Base-by-base conservation (phyloP, 2,329 filamentous ascomycete species). In the Nemania serpens region DNA sequence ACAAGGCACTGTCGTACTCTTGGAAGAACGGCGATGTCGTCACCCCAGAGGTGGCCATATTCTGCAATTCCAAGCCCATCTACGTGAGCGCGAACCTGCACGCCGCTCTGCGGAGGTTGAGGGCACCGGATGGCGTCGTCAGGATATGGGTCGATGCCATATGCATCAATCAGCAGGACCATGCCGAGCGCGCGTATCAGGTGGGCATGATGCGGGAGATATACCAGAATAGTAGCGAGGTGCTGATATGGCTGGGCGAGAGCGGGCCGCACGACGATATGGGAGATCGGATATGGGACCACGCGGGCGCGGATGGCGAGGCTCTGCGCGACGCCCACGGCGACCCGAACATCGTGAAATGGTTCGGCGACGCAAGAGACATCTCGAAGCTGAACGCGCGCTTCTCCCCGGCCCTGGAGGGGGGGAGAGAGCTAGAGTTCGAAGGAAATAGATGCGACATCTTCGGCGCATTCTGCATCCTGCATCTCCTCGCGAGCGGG, bases 151-250 rank as follows among this genome's bases (percentile, higher is more conserved):
- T 68, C 11, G 66, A 68, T 49, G 55, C 59, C 7, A 55, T 68
- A 33, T 67, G 66, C 59, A 68, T 68, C 59, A 65, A 68, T 33
- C 66, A 68, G 59, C 59, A 62, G 22, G 60, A 68, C 42, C 18
- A 55, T 1, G 42, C 33, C 15, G 66, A 68, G 43, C 57, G 62
- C 15, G 56, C 61, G 2, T 45, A 61, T 11, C 66, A 68, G 45
- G 65, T 68, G 15, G 34, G 58, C 25, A 59, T 67, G 42, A 68
- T 68, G 66, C 55, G 58, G 33, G 53, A 65, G 37, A 68, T 68
- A 51, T 68, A 68, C 56, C 60, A 57, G 33, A 55, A 58, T 6
- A 59, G 59, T 34, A 62, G 49, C 37, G 58, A 65, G 46, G 66
- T 68, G 1, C 43, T 68, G 11, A 63, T 67, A 0, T 68, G 65